Conservation (phyloP, 352 stramenopile genomes). For the Phytopythium vexans region DNA sequence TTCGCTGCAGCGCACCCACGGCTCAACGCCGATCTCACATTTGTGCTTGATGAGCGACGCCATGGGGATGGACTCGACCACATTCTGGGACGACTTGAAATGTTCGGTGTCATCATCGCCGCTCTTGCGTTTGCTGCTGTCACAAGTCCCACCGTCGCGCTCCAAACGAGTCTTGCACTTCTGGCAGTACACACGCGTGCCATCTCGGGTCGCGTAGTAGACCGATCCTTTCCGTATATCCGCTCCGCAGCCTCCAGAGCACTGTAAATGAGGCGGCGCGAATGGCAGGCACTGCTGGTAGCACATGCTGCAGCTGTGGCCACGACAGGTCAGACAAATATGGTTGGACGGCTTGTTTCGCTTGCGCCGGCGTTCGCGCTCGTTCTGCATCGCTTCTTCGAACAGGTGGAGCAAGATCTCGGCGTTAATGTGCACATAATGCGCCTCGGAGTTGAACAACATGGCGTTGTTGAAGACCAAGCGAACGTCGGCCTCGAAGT, state of each 20-base stretch:
- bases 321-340: slow-evolving; percentile 54
- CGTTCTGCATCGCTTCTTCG: slow-evolving; percentile 48
- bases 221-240: slow-evolving; percentile 76
- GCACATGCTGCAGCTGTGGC: slow-evolving; percentile 71
- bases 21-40: slow-evolving; percentile 61
- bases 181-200: slow-evolving; percentile 76
- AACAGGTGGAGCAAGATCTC: slow-evolving; percentile 61
- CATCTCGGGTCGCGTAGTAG: slow-evolving; percentile 72
- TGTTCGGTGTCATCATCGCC: slow-evolving; percentile 12
- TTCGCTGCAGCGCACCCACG: slow-evolving; percentile 76
- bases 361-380: slow-evolving; percentile 41
- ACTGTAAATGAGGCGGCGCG: slow-evolving; percentile 63
- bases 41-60: slow-evolving; percentile 58
- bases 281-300: slow-evolving; percentile 67
- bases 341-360: slow-evolving; percentile 38
- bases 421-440: slow-evolving; percentile 79
- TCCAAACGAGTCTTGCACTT: slow-evolving; percentile 60
- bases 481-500: slow-evolving; percentile 75
- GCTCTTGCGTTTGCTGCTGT: background rate
- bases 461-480: slow-evolving; percentile 91
- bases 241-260: slow-evolving; percentile 64
- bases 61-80: background rate
- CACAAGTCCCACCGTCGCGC: slow-evolving; percentile 12
- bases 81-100: slow-evolving; percentile 2
- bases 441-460: slow-evolving; percentile 72